phyloP scores from a whole-genome alignment of 1,284 basidiomycete species.

The Dichomitus squalens region DNA sequence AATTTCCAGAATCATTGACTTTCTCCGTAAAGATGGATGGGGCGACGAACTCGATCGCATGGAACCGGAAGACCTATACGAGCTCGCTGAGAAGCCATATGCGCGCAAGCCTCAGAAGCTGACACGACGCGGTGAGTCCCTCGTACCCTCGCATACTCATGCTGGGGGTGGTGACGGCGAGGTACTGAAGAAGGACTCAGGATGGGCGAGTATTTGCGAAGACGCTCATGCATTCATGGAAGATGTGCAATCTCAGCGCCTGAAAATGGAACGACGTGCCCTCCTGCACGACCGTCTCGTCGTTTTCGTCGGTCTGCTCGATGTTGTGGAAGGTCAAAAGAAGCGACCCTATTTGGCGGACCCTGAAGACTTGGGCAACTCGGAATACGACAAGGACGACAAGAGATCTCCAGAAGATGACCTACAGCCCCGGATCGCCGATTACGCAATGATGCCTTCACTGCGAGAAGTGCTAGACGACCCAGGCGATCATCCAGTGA shows the following conservation, averaged over 20 bases:
- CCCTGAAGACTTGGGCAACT: no score
- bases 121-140: background rate
- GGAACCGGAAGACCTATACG: background rate
- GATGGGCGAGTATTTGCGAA: background rate
- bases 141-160: no score
- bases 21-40: background rate
- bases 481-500: background rate
- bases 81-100: background rate
- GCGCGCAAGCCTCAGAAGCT: background rate
- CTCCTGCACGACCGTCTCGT: background rate
- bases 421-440: background rate
- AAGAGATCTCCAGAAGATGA: background rate
- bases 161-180: no score
- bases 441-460: background rate
- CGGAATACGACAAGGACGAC: background rate
- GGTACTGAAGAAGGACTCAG: background rate
- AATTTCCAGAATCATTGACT: background rate
- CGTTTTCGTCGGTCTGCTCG: background rate
- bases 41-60: background rate
- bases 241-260: background rate
- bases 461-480: background rate
- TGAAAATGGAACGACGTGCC: background rate
- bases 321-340: no score
- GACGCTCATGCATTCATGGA: background rate
- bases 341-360: no score